Conservation (phyloP, 176 grass and related monocot species). For the Tuctoria greenei region DNA sequence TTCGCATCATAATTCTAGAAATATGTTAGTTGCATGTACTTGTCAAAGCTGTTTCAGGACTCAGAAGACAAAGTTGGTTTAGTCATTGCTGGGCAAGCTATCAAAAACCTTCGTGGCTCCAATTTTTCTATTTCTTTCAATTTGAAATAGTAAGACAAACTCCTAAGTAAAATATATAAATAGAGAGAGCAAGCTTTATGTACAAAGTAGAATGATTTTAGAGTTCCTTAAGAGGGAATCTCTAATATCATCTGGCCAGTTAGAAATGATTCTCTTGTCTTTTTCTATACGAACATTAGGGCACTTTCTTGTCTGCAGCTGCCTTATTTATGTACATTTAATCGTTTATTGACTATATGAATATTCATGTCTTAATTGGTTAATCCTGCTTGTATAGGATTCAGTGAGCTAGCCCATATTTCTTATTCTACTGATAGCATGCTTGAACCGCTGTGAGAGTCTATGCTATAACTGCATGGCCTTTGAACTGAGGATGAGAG, state of each 20-base stretch:
- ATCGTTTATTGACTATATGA: slow-evolving; percentile 1
- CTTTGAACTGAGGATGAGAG: slow-evolving; percentile 2
- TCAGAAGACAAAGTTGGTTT: neutral
- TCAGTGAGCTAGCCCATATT: slow-evolving; percentile 7
- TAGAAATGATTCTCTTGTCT: neutral
- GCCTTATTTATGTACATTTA: neutral
- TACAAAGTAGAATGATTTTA: neutral
- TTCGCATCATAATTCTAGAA: neutral
- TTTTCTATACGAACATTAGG: neutral
- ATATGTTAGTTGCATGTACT: neutral
- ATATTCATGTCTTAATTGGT: neutral
- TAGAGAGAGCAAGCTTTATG: neutral
- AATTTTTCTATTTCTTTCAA: neutral
- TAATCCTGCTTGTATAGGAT: neutral
- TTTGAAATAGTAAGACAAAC: neutral
- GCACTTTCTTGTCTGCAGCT: too few species aligned
- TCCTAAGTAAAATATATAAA: neutral
- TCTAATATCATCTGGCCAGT: too few species aligned
- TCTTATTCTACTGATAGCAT: slow-evolving; percentile 18
- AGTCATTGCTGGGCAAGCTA: neutral
- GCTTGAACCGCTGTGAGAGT: neutral
- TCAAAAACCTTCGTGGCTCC: neutral
- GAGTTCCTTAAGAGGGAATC: neutral
- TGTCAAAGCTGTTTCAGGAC: neutral
- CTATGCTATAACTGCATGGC: neutral